Base-by-base conservation (phyloP, 139 green algal genomes). In the Edaphochlamys debaryana region DNA sequence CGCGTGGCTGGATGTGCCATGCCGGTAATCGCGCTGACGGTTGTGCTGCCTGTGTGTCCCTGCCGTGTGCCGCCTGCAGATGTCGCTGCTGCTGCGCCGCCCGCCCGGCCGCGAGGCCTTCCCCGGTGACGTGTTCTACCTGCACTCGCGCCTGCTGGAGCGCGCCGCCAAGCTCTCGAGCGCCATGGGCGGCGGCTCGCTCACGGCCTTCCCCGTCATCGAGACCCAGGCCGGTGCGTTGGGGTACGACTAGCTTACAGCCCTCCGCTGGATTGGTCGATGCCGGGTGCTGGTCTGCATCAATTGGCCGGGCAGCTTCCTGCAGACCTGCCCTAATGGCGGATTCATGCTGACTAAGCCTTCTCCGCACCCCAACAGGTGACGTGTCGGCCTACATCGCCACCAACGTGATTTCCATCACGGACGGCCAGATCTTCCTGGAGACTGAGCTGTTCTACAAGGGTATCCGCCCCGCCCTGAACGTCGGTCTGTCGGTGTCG, bases 351-450 rank as follows among this genome's bases (percentile, higher is more conserved):
- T n/a, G n/a, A n/a, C n/a, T n/a, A n/a, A n/a, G n/a, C n/a, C n/a
- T n/a, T n/a, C n/a, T n/a, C n/a, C n/a, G n/a, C n/a, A n/a, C n/a
- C n/a, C n/a, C n/a, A 6, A 62, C 56, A 69, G 89, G 89, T 88
- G 93, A 95, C 67, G 94, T 98, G 76, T 97, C 94, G 5, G 94
- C 94, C 19, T 98, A 98, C 90, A 98, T 98, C 67, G 93, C 94
- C 77, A 98, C 94, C 77, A 98, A 98, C 86, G 95, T 98, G 62
- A 98, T 98, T 83, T 98, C 95, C 69, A 98, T 98, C 85, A 98
- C 94, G 0, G 94, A 98, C 86, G 93, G 93, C 48, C 95, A 98
- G 90, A 98, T 98, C 69, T 98, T 97, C 90, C 85, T 98, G 71
- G 93, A 96, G 88, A 95, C 94, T 74, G 94, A 97, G 88, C 88